A percentile compares a stretch with the other conserved stretches of the same genome.
phyloP scores from a whole-genome alignment of 2,329 filamentous ascomycete species.

The Fusarium clavum region DNA sequence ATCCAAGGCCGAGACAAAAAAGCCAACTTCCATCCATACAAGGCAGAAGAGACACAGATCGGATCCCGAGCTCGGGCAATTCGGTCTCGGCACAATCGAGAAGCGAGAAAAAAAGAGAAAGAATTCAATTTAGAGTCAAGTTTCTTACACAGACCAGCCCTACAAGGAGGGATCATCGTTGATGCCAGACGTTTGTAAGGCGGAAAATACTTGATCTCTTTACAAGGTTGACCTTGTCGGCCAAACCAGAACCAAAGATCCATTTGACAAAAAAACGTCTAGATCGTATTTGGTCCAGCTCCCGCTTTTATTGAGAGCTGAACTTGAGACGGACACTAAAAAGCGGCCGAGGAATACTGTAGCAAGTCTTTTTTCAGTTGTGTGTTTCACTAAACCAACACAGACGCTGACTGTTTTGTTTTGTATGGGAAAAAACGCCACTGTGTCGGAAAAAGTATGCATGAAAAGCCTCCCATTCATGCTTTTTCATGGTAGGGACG shows the following conservation, averaged over 20 bases:
- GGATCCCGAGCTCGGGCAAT: slow-evolving; percentile 17
- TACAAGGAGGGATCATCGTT: slow-evolving; percentile 18
- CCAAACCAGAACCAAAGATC: neutral
- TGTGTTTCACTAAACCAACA: slow-evolving; percentile 37
- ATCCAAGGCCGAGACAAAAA: slow-evolving; percentile 1
- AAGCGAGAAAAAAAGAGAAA: neutral
- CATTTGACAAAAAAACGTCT: slow-evolving; percentile 10
- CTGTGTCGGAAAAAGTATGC: slow-evolving; percentile 11
- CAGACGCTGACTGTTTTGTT: neutral
- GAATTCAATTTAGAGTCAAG: slow-evolving; percentile 4
- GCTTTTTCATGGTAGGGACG: neutral
- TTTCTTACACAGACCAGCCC: slow-evolving; percentile 8
- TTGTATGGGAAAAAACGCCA: slow-evolving; percentile 17
- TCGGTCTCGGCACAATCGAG: slow-evolving; percentile 6
- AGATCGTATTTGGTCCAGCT: slow-evolving; percentile 13
- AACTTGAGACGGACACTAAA: slow-evolving; percentile 16
- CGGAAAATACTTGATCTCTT: neutral
- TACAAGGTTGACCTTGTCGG: slow-evolving; percentile 22
- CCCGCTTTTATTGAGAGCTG: slow-evolving; percentile 19
- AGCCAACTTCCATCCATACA: neutral
- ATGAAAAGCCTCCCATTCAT: neutral
- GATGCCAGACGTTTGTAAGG: neutral
- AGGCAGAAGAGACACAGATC: slow-evolving; percentile 5
- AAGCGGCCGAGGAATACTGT: neutral
- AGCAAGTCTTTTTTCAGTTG: slow-evolving; percentile 17